These are phyloP conservation scores for Pulicaria dysenterica DNA, from an alignment of 129 eudicot species.

Conservation along the genomic window DNA sequence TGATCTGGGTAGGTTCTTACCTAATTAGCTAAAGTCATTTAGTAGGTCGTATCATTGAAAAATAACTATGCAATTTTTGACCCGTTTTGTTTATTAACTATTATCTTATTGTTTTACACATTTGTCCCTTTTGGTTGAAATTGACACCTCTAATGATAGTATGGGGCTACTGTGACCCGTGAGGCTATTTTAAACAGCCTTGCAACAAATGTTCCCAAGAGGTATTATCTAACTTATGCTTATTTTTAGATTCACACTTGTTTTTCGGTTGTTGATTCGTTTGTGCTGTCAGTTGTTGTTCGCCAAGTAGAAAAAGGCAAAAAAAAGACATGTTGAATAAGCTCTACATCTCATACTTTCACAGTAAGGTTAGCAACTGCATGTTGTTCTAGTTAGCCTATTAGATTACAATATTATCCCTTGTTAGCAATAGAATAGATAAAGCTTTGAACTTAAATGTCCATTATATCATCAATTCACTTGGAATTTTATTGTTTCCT, in stretches of 20 bases:
- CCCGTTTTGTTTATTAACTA: no score
- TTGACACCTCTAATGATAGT: slow-evolving; percentile 29
- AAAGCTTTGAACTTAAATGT: not conserved
- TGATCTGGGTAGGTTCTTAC: no score
- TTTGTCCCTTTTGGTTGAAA: no score
- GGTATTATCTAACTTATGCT: slow-evolving; percentile 1
- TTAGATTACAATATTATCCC: not conserved
- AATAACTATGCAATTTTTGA: no score
- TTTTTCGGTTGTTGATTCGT: not conserved
- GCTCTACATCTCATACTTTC: slow-evolving; percentile 56
- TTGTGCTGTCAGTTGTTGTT: slow-evolving; percentile 81
- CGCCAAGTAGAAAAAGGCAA: slow-evolving; percentile 94
- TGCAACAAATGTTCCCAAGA: slow-evolving; percentile 93
- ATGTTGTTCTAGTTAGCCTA: not conserved
- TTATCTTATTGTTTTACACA: no score
- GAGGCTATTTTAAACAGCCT: slow-evolving; percentile 94
- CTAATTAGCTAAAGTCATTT: no score
- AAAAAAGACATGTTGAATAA: slow-evolving; percentile 96
- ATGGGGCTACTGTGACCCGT: slow-evolving; percentile 92
- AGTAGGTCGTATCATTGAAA: no score
- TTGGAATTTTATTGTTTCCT: not conserved
- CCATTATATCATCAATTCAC: not conserved
- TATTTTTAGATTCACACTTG: not conserved
- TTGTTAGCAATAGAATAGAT: not conserved
- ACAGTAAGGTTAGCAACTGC: slow-evolving; percentile 63